phyloP scores from a whole-genome alignment of 148 eudicot species.

The Beta vulgaris region DNA sequence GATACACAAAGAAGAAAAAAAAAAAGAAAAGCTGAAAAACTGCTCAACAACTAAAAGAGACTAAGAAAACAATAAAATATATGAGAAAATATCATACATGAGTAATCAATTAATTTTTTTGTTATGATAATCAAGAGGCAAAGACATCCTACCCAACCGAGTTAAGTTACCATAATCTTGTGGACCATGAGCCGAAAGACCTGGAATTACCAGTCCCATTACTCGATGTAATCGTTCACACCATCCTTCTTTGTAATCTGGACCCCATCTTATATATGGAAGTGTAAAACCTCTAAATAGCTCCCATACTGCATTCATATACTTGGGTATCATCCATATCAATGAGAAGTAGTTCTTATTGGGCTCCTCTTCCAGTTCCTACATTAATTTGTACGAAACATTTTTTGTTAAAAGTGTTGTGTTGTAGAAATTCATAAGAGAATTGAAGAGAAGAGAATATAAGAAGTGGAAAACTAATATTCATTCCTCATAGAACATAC shows the following conservation, averaged over 20 bases:
- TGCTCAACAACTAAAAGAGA: too few relatives aligned
- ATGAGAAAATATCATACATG: too few relatives aligned
- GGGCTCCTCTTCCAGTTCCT: slow-evolving; percentile 62
- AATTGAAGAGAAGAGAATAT: too few relatives aligned
- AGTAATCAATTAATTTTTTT: background rate
- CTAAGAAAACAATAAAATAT: too few relatives aligned
- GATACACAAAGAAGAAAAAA: too few relatives aligned
- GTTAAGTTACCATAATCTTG: slow-evolving; percentile 62
- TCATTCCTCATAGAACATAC: too few relatives aligned
- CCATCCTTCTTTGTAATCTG: slow-evolving; percentile 52
- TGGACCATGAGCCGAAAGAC: slow-evolving; percentile 63
- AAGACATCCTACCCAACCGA: slow-evolving; percentile 38
- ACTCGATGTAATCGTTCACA: slow-evolving; percentile 36
- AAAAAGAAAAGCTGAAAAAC: too few relatives aligned
- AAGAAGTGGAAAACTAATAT: too few relatives aligned
- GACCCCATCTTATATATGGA: slow-evolving; percentile 39
- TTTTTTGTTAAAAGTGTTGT: background rate
- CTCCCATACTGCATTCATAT: slow-evolving; percentile 64
- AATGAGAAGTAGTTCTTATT: slow-evolving; percentile 78
- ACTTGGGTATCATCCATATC: slow-evolving; percentile 47
- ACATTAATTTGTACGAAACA: background rate
- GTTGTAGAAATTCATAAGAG: too few relatives aligned
- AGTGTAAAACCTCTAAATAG: slow-evolving; percentile 56
- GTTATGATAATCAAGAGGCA: background rate
- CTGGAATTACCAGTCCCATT: slow-evolving; percentile 52